Base-by-base conservation (phyloP, 2,329 filamentous ascomycete species). In the Aspergillus ochraceus region DNA sequence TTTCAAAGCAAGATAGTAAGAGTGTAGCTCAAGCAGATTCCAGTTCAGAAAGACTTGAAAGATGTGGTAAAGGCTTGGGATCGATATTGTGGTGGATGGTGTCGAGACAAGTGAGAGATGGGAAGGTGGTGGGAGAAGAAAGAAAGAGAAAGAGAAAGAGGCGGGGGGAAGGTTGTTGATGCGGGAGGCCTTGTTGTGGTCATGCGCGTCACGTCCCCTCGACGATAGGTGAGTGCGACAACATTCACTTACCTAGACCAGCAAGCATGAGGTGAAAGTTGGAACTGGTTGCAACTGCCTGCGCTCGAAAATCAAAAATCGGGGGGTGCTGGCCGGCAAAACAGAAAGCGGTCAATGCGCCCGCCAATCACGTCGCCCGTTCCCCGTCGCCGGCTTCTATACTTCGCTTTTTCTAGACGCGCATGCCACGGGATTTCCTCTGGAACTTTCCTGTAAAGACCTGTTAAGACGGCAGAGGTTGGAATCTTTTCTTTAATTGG, bases 291-390 rank as follows among this genome's bases (percentile, higher is more conserved):
- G 49, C 36, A 24, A 52, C 20, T 58, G 55, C 17, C 30, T 24
- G 17, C 51, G 54, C 29, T 30, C 39, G 60, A 65, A 64, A 59
- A 59, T 64, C 53, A 54, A 64, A 59, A 60, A 29, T 62, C 50
- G 60, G 55, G 55, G 51, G 58, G 62, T 50, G 61, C 49, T 47
- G 54, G 50, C 64, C 63, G 63, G 65, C 58, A 68, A 66, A 49
- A 17, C 4, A 19, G 17, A 53, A 50, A n/a, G 66, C 65, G 65
- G 65, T 66, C 54, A 53, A 42, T 1, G 1, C n/a, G 10, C 24
- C 26, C 6, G 30, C 60, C 49, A 60, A 55, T 58, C 32, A 49
- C 29, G 19, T 32, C 29, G 36, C 36, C 20, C 20, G 32, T 49
- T n/a, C 9, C 9, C 45, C 9, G 10, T 47, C 20, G 45, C 9